These are phyloP conservation scores for Phylloporus arenicola DNA, from an alignment of 768 basidiomycete genomes.

Conservation along the genomic window DNA sequence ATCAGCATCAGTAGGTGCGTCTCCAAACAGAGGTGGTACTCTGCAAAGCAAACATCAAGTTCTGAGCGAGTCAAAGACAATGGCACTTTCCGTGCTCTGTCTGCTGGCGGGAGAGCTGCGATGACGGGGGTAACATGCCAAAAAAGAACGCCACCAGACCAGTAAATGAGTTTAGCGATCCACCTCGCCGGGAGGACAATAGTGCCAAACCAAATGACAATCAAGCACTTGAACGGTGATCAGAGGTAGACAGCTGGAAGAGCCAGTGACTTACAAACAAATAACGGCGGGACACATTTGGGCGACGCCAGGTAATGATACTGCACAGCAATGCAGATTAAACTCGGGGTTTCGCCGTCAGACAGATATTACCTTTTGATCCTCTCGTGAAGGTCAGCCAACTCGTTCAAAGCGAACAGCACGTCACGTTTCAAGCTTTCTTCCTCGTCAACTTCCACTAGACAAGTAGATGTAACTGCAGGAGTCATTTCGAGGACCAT, in stretches of 20 bases:
- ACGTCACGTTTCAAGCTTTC: constrained; percentile 40
- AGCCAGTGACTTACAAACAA: constrained; percentile 34
- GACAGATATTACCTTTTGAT: constrained; percentile 48
- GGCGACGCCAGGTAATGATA: constrained; percentile 63
- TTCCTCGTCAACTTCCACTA: constrained; percentile 21
- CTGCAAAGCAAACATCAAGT: constrained; percentile 26
- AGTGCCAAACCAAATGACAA: constrained; percentile 36
- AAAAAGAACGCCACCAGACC: constrained; percentile 46
- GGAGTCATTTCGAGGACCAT: background rate
- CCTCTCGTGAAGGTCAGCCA: constrained; percentile 60
- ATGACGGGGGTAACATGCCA: constrained; percentile 62
- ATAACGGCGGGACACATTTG: constrained; percentile 46
- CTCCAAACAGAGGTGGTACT: constrained; percentile 41
- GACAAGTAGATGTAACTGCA: background rate
- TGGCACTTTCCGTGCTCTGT: constrained; percentile 40
- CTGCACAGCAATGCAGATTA: constrained; percentile 29
- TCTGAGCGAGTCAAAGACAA: background rate
- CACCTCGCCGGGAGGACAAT: constrained; percentile 46
- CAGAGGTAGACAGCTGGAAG: background rate
- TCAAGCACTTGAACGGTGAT: constrained; percentile 28
- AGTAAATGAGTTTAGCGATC: constrained; percentile 43
- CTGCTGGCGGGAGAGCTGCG: constrained; percentile 43
- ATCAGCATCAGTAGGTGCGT: constrained; percentile 63
- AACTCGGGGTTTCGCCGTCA: background rate
- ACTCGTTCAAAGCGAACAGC: constrained; percentile 39